Percentiles rank a stretch among this genome's conserved stretches.
phyloP scores from a whole-genome alignment of 139 green algal genomes.

The Chlorokybus atmophyticus region DNA sequence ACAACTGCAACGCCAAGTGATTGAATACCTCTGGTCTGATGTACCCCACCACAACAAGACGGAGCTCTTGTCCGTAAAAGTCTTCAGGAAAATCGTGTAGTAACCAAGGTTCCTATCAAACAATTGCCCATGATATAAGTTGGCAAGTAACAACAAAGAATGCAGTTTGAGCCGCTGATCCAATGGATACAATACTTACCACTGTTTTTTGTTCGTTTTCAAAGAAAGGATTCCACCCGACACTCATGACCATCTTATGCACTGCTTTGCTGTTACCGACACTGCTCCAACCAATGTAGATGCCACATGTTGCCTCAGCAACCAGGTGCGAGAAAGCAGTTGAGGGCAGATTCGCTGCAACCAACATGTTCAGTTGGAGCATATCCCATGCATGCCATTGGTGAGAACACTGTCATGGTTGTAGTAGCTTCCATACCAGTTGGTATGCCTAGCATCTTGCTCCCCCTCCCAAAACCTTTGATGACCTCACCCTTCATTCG shows the following conservation, averaged over 20 bases:
- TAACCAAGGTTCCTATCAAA: too few species aligned
- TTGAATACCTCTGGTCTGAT: too few species aligned
- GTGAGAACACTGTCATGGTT: background rate
- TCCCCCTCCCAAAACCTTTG: constrained; percentile 78
- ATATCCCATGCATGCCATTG: too few species aligned
- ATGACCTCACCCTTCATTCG: constrained; percentile 65
- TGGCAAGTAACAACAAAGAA: too few species aligned
- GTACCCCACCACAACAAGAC: too few species aligned
- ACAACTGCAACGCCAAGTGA: too few species aligned
- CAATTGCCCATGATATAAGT: too few species aligned
- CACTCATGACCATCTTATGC: constrained; percentile 55
- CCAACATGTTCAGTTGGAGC: background rate
- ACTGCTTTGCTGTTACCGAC: constrained; percentile 13
- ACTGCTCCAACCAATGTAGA: constrained; percentile 63
- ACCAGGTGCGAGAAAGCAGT: constrained; percentile 22
- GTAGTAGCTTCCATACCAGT: constrained; percentile 13
- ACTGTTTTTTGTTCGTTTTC: constrained; percentile 51
- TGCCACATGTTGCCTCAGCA: constrained; percentile 53
- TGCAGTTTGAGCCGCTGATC: too few species aligned
- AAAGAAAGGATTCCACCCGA: constrained; percentile 80
- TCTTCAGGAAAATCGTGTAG: too few species aligned
- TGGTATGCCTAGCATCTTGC: constrained; percentile 35
- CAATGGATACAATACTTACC: too few species aligned
- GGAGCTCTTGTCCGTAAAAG: too few species aligned
- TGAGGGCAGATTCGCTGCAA: constrained; percentile 29